A percentile compares a stretch with the other conserved stretches of the same genome.
Evolutionary conservation across 768 basidiomycete species (phyloP).

Genomic region (Podaxis sp.): DNA sequence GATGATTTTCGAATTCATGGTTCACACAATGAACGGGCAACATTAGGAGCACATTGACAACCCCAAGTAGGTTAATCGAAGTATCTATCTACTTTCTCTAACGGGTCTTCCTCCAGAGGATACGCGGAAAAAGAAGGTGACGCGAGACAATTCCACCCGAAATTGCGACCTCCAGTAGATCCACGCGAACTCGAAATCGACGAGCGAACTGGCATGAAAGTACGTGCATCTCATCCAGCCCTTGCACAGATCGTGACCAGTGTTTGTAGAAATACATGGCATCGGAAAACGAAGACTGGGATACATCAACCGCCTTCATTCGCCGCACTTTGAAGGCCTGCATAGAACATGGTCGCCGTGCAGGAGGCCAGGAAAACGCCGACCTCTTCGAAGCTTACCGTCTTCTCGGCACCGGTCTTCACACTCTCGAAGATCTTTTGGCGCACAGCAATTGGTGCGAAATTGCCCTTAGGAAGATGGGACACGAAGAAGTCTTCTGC

Average conservation of each 20-base stretch:
- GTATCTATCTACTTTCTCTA: not conserved
- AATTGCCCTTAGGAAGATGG: constrained; percentile 67
- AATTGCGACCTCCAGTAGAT: constrained; percentile 74
- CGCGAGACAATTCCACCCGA: constrained; percentile 67
- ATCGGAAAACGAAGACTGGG: constrained; percentile 65
- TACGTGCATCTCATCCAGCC: constrained; percentile 20
- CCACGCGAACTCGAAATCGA: constrained; percentile 76
- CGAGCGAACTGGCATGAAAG: constrained; percentile 78
- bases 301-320: constrained; percentile 70
- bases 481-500: constrained; percentile 70
- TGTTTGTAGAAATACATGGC: constrained; percentile 74
- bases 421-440: constrained; percentile 72
- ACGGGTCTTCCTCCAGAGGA: constrained; percentile 39
- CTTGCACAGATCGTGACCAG: not conserved
- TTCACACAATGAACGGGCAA: constrained; percentile 5
- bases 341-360: constrained; percentile 66
- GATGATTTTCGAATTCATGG: not conserved
- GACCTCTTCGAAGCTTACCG: constrained; percentile 71
- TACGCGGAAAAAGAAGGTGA: constrained; percentile 72
- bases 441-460: constrained; percentile 86
- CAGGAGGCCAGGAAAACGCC: constrained; percentile 49
- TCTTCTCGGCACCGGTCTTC: constrained; percentile 65
- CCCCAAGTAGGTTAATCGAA: constrained; percentile 48
- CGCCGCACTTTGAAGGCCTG: constrained; percentile 61
- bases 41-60: constrained; percentile 75